Conservation (phyloP, 805 yeast species). For the Teunomyces aglyptinius region DNA sequence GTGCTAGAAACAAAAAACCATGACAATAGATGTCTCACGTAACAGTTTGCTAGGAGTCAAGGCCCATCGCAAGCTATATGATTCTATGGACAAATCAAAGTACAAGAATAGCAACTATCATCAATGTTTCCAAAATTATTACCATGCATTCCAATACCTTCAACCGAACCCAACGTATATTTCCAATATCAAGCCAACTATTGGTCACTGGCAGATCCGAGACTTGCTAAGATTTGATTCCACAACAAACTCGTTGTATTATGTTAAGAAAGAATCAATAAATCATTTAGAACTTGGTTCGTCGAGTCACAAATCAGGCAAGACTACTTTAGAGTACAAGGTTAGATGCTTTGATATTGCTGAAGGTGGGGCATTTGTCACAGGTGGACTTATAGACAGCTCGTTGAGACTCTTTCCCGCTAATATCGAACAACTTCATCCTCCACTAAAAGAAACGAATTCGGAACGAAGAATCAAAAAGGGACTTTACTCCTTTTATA, state of each 20-base stretch:
- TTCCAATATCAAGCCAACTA: conserved; percentile 28
- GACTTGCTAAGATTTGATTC: conserved; percentile 60
- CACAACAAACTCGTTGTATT: conserved; percentile 48
- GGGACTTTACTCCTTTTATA: conserved; percentile 63
- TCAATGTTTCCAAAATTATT: conserved; percentile 43
- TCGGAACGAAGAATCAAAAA: conserved; percentile 24
- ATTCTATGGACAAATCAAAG: not conserved
- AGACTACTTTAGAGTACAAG: conserved; percentile 54
- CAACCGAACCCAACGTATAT: conserved; percentile 37
- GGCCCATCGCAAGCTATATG: not conserved
- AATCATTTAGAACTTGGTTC: conserved; percentile 13
- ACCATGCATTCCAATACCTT: conserved; percentile 37
- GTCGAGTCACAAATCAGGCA: conserved; percentile 11
- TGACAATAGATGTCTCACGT: conserved; percentile 6
- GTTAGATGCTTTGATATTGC: conserved; percentile 69
- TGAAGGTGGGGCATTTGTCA: conserved; percentile 45
- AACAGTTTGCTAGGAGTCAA: not conserved
- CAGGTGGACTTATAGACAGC: conserved; percentile 50
- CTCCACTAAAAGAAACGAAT: conserved; percentile 1
- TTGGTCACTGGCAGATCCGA: conserved; percentile 76
- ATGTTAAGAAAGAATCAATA: conserved; percentile 57
- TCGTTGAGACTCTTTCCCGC: conserved; percentile 26
- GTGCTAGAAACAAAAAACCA: not conserved
- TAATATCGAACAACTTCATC: conserved; percentile 21
- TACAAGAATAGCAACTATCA: conserved; percentile 8